Conservation (phyloP, 1,139 yeast genomes). For the Yamadazyma jaroonii region DNA sequence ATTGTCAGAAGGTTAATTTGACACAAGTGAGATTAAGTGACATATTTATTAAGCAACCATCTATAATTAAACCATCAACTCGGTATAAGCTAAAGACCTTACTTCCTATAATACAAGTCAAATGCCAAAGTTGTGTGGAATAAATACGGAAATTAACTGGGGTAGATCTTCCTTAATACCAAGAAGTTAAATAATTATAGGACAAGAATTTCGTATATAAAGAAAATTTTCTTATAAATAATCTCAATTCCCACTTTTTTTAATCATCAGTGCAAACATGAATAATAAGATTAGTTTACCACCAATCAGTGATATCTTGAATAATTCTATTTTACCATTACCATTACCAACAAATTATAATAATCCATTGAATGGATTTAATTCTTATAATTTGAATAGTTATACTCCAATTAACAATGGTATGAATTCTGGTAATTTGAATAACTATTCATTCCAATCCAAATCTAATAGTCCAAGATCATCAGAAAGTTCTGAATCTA, state of each 20-base stretch:
- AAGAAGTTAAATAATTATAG: neutral
- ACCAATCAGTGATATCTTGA: slow-evolving; percentile 35
- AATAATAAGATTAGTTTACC: slow-evolving; percentile 31
- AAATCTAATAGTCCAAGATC: neutral
- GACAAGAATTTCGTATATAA: neutral
- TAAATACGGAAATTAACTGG: neutral
- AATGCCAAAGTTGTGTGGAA: no score
- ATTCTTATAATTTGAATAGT: neutral
- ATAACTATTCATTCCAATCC: neutral
- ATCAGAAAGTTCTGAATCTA: slow-evolving; percentile 1
- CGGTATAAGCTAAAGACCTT: no score
- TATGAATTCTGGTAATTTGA: neutral
- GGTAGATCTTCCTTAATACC: neutral
- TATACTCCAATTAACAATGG: neutral
- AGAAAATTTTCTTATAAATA: slow-evolving; percentile 1
- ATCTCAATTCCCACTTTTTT: neutral
- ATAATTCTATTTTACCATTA: slow-evolving; percentile 6
- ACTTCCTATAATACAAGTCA: no score
- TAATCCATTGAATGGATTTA: slow-evolving; percentile 1
- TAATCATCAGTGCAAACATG: slow-evolving; percentile 4
- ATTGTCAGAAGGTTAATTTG: no score
- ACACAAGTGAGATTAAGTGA: no score
- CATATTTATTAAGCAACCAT: no score
- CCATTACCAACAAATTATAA: slow-evolving; percentile 2
- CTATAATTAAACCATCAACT: no score